Evolutionary conservation across 192 early-diverging fungal genomes (phyloP), one percentile per base, ranked within the genome.

Genomic region (Backusella tuberculispora): DNA sequence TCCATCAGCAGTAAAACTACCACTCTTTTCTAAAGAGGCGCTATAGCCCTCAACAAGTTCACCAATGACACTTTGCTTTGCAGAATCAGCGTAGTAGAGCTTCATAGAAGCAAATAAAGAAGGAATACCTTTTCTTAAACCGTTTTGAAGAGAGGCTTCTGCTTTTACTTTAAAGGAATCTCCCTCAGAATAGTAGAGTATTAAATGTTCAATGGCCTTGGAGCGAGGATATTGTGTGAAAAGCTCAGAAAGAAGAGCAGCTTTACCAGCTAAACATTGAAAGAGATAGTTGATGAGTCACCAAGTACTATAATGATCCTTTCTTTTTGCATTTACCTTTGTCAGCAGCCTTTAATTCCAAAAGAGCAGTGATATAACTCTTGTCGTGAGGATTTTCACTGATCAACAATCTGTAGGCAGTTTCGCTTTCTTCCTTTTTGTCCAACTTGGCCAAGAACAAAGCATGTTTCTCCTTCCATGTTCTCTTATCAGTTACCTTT

Each of bases 81-180:
- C 86, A 6, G 82, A 76, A 76, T 89, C 76, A 14, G 65, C 68
- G 72, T 95, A 95, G 14, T 95, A 84, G 17, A 84, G 85, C 82
- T 93, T 94, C 73, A 96, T 77, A 76, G 88, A 91, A 53, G 90
- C 88, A 76, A 99, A 98, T 46, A 97, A 80, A 3, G 98, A 99
- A 6, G 96, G 96, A 17, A 99, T 95, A 44, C 96, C 96, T 83
- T 97, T 97, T 74, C 92, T 88, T 75, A 99, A 89, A 47, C 89
- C 89, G 34, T 80, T 84, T 53, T 90, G 88, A 24, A 95, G 81
- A 70, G 93, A 91, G 26, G 77, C 80, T 63, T 94, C 93, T 15
- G 89, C 87, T 63, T 88, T 80, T 19, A 71, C 78, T 34, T 77
- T 83, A 82, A 95, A 95, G 34, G 78, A 80, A 15, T 89, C 89